Conservation (phyloP, 1,139 yeast genomes). For the Debaryomycetaceae sp. region DNA sequence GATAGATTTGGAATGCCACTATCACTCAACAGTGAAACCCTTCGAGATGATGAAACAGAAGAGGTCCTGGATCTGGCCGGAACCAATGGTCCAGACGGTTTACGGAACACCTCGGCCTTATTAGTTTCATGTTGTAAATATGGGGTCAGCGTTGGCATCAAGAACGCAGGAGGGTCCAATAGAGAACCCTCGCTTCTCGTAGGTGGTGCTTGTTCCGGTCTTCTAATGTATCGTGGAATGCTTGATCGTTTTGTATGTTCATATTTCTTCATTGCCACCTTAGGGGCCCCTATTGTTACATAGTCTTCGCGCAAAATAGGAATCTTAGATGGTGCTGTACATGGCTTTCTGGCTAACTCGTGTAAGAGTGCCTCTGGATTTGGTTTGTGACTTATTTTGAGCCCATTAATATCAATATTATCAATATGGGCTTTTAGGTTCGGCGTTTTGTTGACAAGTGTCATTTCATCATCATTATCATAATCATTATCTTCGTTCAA, state of each 20-base stretch:
- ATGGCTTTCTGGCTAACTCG: conserved; percentile 1
- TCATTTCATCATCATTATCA: conserved; percentile 18
- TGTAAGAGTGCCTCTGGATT: conserved; percentile 1
- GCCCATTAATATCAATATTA: conserved; percentile 2
- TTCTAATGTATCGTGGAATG: conserved; percentile 20
- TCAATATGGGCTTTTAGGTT: conserved; percentile 7
- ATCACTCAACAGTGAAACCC: conserved; percentile 4
- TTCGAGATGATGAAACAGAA: conserved; percentile 1
- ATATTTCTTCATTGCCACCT: conserved; percentile 18
- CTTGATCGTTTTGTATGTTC: conserved; percentile 9
- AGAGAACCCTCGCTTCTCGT: background rate
- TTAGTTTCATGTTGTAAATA: background rate
- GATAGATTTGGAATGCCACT: conserved; percentile 8
- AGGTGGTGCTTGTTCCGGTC: background rate
- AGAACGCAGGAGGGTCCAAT: background rate
- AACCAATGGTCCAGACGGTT: conserved; percentile 2
- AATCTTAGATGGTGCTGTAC: conserved; percentile 14
- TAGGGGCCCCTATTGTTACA: conserved; percentile 18
- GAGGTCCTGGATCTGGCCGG: background rate
- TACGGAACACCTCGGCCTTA: conserved; percentile 3
- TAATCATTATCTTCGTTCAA: background rate
- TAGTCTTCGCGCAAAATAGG: conserved; percentile 28
- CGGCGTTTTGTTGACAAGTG: conserved; percentile 18
- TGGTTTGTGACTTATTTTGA: background rate
- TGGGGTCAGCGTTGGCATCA: background rate